Conservation (phyloP, 768 basidiomycete species). For the Kwoniella botswanensis region DNA sequence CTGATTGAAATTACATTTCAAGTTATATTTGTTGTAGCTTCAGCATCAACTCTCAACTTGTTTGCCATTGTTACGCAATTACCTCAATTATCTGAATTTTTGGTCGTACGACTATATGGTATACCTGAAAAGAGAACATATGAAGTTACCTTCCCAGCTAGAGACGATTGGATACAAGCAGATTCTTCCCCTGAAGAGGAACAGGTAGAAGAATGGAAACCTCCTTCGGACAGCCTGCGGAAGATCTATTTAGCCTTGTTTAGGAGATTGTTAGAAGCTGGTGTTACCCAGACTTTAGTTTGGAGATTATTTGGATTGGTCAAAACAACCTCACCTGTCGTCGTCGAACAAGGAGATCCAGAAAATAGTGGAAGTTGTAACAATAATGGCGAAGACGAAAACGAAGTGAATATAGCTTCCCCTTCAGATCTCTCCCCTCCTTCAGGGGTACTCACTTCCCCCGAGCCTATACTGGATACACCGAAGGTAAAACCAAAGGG, state of each 20-base stretch:
- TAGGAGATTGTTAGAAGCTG: constrained; percentile 45
- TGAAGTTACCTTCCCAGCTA: constrained; percentile 43
- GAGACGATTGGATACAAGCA: constrained; percentile 32
- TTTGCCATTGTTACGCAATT: constrained; percentile 30
- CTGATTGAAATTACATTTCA: constrained; percentile 31
- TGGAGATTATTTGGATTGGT: constrained; percentile 50
- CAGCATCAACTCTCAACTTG: constrained; percentile 37
- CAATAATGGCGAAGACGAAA: not conserved
- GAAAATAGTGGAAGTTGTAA: not conserved
- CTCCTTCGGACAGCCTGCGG: constrained; percentile 29
- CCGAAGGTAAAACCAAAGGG: not conserved
- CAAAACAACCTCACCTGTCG: constrained; percentile 14
- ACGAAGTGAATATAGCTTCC: not conserved
- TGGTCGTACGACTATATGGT: constrained; percentile 37
- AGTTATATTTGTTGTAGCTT: constrained; percentile 29
- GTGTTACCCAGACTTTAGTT: constrained; percentile 39
- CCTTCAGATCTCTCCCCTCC: not conserved
- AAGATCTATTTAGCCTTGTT: constrained; percentile 42
- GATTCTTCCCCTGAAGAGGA: constrained; percentile 14
- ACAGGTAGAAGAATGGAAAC: constrained; percentile 29
- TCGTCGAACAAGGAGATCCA: not conserved
- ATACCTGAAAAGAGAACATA: constrained; percentile 29
- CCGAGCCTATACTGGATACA: constrained; percentile 1
- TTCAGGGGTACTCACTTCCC: constrained; percentile 3
- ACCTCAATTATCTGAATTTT: constrained; percentile 35